These are phyloP conservation scores for Ophiostoma sp. DNA, from an alignment of 2,329 filamentous ascomycete species.

Conservation along the genomic window DNA sequence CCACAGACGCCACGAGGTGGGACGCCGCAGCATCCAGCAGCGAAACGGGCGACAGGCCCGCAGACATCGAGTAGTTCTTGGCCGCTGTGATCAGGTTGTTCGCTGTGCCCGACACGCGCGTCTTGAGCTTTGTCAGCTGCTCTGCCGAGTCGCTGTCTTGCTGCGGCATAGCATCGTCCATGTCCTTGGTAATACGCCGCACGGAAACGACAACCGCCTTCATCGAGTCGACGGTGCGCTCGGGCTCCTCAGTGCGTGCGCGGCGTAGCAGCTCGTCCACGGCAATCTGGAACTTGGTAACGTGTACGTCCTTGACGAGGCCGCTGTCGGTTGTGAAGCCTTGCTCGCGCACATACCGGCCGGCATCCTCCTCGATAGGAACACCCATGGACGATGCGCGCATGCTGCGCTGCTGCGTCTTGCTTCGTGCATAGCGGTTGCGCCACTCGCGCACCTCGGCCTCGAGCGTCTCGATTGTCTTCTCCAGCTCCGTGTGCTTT, in stretches of 20 bases:
- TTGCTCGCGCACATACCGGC: conserved; percentile 58
- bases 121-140: conserved; percentile 65
- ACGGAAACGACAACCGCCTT: conserved; percentile 79
- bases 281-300: conserved; percentile 91
- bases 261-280: conserved; percentile 83
- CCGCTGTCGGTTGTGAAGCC: conserved; percentile 67
- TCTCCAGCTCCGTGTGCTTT: conserved; percentile 71
- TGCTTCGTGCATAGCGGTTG: conserved; percentile 77
- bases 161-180: conserved; percentile 51
- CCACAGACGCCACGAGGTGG: conserved; percentile 76
- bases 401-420: conserved; percentile 77
- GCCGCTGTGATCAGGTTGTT: conserved; percentile 94
- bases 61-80: conserved; percentile 80
- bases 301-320: conserved; percentile 80
- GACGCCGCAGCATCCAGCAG: conserved; percentile 88
- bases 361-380: conserved; percentile 62
- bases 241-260: conserved; percentile 67
- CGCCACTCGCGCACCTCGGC: conserved; percentile 85
- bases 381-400: conserved; percentile 75
- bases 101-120: conserved; percentile 81
- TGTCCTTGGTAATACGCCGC: conserved; percentile 75
- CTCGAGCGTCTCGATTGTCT: conserved; percentile 70
- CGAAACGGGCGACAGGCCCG: conserved; percentile 86
- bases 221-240: conserved; percentile 75
- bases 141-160: conserved; percentile 51